Base-by-base conservation (phyloP, 2,329 filamentous ascomycete genomes). In the Huntiella omanensis region DNA sequence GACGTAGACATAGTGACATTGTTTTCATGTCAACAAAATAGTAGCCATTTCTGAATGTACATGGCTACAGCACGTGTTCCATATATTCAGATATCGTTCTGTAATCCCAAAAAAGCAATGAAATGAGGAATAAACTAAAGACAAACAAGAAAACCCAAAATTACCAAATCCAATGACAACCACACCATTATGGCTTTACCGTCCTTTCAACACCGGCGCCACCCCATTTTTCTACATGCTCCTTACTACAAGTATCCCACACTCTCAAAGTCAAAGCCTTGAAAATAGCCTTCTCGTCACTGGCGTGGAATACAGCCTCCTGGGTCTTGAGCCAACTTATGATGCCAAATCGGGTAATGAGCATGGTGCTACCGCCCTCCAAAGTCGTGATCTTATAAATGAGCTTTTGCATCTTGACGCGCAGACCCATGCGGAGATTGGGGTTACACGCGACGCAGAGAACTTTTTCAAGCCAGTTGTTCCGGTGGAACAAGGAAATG, bases 281-380 rank as follows among this genome's bases (percentile, higher is more conserved):
- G 44, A 75, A 62, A 17, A 75, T 59, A 13, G 64, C 62, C 0
- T 59, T 61, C 52, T 73, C 70, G 12, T 69, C 66, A 49, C 72
- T 70, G 49, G 79, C 70, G 40, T 28, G 32, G 16, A 48, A 40
- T 33, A 42, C 28, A 5, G 36, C 38, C 28, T 44, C 36, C 43
- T 50, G 47, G 13, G 38, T 41, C 40, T 51, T 45, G 6, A 88
- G 66, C 86, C 85, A 93, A 53, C 72, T 78, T 45, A 88, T 59
- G 15, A 82, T 64, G 12, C 82, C 83, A 38, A 80, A 77, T 48
- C 86, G 68, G 1, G 85, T 92, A 34, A 85, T 70, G 40, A 93
- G 65, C n/a, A 81, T 88, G 4, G 78, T 83, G 59, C 81, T 84
- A 1, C 83, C 85, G 1, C 73, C 77, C 28, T 77, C 71, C 32